phyloP scores from a whole-genome alignment of 371 early-diverging fungal genomes.

The Massospora cicadina region DNA sequence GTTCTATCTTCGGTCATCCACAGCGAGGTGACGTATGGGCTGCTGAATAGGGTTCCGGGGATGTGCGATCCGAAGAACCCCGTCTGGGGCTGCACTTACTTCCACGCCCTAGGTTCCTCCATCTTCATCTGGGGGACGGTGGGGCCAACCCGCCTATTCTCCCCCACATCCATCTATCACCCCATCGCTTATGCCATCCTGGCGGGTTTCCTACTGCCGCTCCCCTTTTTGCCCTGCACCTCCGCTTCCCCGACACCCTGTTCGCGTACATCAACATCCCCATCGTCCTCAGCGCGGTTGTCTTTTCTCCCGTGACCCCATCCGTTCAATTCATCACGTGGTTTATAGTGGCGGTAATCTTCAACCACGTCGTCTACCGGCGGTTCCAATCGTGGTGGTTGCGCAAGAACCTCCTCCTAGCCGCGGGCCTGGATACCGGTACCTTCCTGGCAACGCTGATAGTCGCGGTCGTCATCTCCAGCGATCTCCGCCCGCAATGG shows the following conservation, averaged over 20 bases:
- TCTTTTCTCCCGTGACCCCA: slow-evolving; percentile 18
- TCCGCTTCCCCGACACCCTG: slow-evolving; percentile 17
- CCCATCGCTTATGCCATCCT: slow-evolving; percentile 20
- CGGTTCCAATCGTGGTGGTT: slow-evolving; percentile 19
- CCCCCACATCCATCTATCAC: slow-evolving; percentile 27
- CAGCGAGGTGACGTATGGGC: slow-evolving; percentile 27
- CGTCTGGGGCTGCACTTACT: slow-evolving; percentile 17
- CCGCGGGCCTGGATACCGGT: slow-evolving; percentile 21
- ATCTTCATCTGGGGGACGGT: slow-evolving; percentile 39
- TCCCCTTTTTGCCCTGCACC: slow-evolving; percentile 15
- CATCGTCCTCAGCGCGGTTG: slow-evolving; percentile 22
- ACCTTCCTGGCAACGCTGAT: slow-evolving; percentile 6
- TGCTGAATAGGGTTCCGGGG: slow-evolving; percentile 25
- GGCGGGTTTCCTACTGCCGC: slow-evolving; percentile 17
- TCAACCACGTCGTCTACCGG: slow-evolving; percentile 14
- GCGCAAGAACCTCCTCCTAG: slow-evolving; percentile 20
- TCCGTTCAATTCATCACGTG: slow-evolving; percentile 12
- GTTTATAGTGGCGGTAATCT: slow-evolving; percentile 20
- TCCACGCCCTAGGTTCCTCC: slow-evolving; percentile 21
- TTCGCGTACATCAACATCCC: slow-evolving; percentile 15
- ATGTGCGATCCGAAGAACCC: slow-evolving; percentile 23
- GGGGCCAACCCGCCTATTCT: slow-evolving; percentile 40
- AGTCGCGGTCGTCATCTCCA: background rate
- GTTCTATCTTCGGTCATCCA: slow-evolving; percentile 31
- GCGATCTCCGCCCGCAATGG: background rate